phyloP scores from a whole-genome alignment of 352 stramenopile species.

The Globisporangium solare region DNA sequence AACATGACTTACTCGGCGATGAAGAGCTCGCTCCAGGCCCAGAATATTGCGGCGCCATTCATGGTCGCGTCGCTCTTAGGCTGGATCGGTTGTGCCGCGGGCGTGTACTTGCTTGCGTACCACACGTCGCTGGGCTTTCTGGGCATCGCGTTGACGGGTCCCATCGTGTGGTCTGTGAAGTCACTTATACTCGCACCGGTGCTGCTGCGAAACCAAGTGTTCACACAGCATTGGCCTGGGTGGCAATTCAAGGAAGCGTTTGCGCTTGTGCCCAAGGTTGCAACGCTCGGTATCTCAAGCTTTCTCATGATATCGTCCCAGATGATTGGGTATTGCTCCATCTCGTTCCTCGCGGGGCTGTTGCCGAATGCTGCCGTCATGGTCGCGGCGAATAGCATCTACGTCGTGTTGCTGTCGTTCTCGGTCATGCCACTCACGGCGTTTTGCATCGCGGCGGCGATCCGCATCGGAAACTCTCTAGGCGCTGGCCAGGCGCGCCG shows the following conservation, averaged over 20 bases:
- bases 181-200: constrained; percentile 20
- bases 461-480: constrained; percentile 31
- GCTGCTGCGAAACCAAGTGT: constrained; percentile 15
- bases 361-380: constrained; percentile 28
- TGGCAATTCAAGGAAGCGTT: constrained; percentile 15
- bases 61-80: constrained; percentile 19
- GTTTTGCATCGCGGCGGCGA: constrained; percentile 25
- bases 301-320: constrained; percentile 17
- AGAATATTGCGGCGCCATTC: constrained; percentile 36
- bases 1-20: constrained; percentile 19
- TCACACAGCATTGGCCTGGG: constrained; percentile 24
- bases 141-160: constrained; percentile 22
- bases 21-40: constrained; percentile 27
- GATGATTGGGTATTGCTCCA: constrained; percentile 15
- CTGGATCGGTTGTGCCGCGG: constrained; percentile 13
- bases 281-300: constrained; percentile 12
- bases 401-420: constrained; percentile 23
- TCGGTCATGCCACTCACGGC: constrained; percentile 26
- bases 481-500: constrained; percentile 22
- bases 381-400: constrained; percentile 33
- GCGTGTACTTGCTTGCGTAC: constrained; percentile 36
- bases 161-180: constrained; percentile 24
- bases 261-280: constrained; percentile 11
- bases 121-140: constrained; percentile 30
- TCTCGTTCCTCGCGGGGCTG: constrained; percentile 21